A percentile compares a stretch with the other conserved stretches of the same genome.
These are phyloP conservation scores for Solanum boliviense DNA, from an alignment of 257 asterid species.

Conservation along the genomic window DNA sequence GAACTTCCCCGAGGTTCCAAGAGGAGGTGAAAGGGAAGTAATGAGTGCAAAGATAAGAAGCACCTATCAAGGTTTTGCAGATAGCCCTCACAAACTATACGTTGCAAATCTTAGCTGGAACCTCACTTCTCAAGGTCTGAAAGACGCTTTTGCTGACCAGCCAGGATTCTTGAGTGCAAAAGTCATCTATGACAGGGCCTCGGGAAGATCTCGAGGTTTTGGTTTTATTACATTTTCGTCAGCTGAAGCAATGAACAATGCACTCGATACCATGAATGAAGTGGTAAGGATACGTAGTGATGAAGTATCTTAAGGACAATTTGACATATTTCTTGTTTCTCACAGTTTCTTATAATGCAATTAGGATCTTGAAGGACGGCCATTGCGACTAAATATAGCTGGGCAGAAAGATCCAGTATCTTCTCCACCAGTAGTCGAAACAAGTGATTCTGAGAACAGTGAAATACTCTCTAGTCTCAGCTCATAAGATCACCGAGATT, in stretches of 20 bases:
- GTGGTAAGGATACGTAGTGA: slow-evolving; percentile 37
- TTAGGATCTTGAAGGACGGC: slow-evolving; percentile 86
- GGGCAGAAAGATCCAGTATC: slow-evolving; percentile 31
- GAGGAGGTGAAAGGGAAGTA: slow-evolving; percentile 87
- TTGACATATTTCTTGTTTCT: neutral
- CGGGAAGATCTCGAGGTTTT: slow-evolving; percentile 81
- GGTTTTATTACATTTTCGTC: slow-evolving; percentile 75
- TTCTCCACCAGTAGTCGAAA: slow-evolving; percentile 21
- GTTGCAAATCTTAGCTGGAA: slow-evolving; percentile 81
- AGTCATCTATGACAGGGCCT: slow-evolving; percentile 59
- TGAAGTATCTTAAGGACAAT: neutral
- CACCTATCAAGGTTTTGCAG: slow-evolving; percentile 61
- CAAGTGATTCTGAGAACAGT: slow-evolving; percentile 9
- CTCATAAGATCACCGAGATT: neutral
- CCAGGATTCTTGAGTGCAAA: slow-evolving; percentile 78
- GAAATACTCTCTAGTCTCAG: slow-evolving; percentile 22
- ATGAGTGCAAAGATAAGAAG: slow-evolving; percentile 50
- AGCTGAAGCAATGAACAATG: slow-evolving; percentile 51
- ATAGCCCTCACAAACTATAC: slow-evolving; percentile 68
- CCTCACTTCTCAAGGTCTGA: slow-evolving; percentile 66
- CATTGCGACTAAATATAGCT: slow-evolving; percentile 53
- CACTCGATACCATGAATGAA: slow-evolving; percentile 63
- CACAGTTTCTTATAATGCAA: neutral
- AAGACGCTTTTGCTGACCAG: slow-evolving; percentile 55
- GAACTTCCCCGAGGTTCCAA: slow-evolving; percentile 92